Evolutionary conservation across 2,329 filamentous ascomycete genomes (phyloP).

Genomic region (Teratosphaeria viscida): DNA sequence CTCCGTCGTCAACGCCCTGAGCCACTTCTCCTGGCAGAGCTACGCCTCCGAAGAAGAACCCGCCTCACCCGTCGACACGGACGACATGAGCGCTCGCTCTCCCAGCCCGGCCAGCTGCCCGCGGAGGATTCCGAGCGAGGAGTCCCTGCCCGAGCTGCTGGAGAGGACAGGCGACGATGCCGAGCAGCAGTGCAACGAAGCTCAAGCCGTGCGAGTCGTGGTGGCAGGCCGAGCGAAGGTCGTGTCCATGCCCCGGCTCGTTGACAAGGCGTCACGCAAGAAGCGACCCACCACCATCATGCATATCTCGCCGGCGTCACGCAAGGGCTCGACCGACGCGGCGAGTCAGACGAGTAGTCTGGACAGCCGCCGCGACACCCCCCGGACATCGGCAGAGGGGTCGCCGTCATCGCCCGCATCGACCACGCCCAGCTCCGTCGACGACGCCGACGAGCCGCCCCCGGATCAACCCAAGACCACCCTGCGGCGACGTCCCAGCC

Average conservation of each 20-base stretch:
- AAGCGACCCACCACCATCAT: not conserved
- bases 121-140: conserved; percentile 3
- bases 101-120: conserved; percentile 3
- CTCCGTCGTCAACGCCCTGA: not conserved
- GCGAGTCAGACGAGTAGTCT: conserved; percentile 11
- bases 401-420: conserved; percentile 8
- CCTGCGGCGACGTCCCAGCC: conserved; percentile 2
- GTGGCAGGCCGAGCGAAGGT: conserved; percentile 19
- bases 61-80: conserved; percentile 16
- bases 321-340: not conserved
- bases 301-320: conserved; percentile 1
- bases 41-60: conserved; percentile 24
- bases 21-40: conserved; percentile 8
- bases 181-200: conserved; percentile 17
- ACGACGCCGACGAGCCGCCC: not conserved
- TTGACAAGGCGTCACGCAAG: conserved; percentile 4
- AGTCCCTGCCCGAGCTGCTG: conserved; percentile 14
- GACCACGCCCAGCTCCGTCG: conserved; percentile 15
- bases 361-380: conserved; percentile 3
- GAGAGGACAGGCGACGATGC: conserved; percentile 10
- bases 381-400: conserved; percentile 5
- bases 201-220: conserved; percentile 19
- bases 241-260: conserved; percentile 16
- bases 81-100: conserved; percentile 13
- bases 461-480: conserved; percentile 3